A percentile compares a stretch with the other conserved stretches of the same genome.
Evolutionary conservation across 768 basidiomycete species (phyloP).

Genomic region (Mycena albidolilacea): DNA sequence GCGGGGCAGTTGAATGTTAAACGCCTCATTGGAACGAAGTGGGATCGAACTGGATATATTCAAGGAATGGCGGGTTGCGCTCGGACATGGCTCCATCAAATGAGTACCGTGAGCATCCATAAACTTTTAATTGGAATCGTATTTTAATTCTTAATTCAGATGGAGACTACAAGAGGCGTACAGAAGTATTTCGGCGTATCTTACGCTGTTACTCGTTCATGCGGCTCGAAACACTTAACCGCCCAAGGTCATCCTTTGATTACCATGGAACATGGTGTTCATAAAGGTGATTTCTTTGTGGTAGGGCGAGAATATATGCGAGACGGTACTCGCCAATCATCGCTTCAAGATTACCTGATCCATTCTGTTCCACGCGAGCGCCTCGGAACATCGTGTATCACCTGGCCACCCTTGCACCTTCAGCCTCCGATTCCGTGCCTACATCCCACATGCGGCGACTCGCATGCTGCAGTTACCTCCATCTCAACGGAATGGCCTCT

Average conservation of each 20-base stretch:
- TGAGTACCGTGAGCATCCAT: neutral
- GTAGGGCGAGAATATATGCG: neutral
- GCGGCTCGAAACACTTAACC: neutral
- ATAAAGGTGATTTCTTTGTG: neutral
- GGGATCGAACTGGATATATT: neutral
- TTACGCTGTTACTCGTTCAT: neutral
- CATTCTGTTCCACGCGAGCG: neutral
- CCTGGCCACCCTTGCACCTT: no score
- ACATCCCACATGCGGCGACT: neutral
- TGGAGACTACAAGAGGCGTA: neutral
- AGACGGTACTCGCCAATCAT: neutral
- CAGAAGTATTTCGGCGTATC: conserved; percentile 12
- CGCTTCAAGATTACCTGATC: conserved; percentile 9
- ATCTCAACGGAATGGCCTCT: conserved; percentile 27
- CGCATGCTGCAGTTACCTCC: neutral
- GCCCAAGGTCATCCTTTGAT: neutral
- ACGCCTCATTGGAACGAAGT: neutral
- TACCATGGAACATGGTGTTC: neutral
- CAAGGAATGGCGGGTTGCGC: conserved; percentile 14
- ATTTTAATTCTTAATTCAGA: neutral
- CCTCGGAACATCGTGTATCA: no score
- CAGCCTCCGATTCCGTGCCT: conserved; percentile 1
- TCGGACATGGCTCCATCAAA: conserved; percentile 26
- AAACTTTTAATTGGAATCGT: no score
- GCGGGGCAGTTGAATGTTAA: conserved; percentile 22